Conservation (phyloP, 2,329 filamentous ascomycete genomes). For the Trichocomaceae sp. region DNA sequence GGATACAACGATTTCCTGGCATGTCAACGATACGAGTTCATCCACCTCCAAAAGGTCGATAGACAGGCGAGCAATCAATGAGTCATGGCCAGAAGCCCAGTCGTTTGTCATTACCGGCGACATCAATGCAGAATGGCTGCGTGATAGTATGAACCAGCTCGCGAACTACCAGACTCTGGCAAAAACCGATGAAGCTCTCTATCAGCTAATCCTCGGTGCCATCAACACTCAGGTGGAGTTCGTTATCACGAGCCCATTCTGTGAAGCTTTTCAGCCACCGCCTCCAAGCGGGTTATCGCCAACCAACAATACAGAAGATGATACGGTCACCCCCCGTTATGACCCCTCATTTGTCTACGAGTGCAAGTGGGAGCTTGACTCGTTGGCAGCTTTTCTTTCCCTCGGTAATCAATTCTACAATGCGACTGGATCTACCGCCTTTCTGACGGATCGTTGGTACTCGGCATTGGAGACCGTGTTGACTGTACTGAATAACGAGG, state of each 20-base stretch:
- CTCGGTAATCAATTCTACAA: slow-evolving; percentile 81
- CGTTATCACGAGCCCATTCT: slow-evolving; percentile 90
- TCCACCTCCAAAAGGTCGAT: slow-evolving; percentile 16
- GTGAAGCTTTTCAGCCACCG: slow-evolving; percentile 96
- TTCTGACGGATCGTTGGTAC: slow-evolving; percentile 72
- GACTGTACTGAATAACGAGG: slow-evolving; percentile 68
- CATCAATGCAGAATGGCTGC: slow-evolving; percentile 87
- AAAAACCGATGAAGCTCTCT: slow-evolving; percentile 70
- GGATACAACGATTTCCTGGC: slow-evolving; percentile 84
- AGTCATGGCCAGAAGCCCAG: slow-evolving; percentile 71
- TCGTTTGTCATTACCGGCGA: slow-evolving; percentile 92
- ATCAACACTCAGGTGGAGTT: slow-evolving; percentile 96
- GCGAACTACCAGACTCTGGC: slow-evolving; percentile 82
- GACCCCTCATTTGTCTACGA: slow-evolving; percentile 84
- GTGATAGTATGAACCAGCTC: slow-evolving; percentile 89
- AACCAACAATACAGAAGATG: slow-evolving; percentile 72
- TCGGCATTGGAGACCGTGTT: slow-evolving; percentile 69
- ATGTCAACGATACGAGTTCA: slow-evolving; percentile 53
- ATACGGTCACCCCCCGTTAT: slow-evolving; percentile 78
- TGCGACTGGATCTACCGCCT: slow-evolving; percentile 69
- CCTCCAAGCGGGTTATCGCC: slow-evolving; percentile 68
- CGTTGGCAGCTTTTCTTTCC: slow-evolving; percentile 81
- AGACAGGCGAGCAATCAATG: slow-evolving; percentile 45
- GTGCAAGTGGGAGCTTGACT: slow-evolving; percentile 98
- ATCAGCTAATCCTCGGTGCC: slow-evolving; percentile 76